phyloP scores from a whole-genome alignment of 2,329 filamentous ascomycete species.

The Gremmenia infestans region DNA sequence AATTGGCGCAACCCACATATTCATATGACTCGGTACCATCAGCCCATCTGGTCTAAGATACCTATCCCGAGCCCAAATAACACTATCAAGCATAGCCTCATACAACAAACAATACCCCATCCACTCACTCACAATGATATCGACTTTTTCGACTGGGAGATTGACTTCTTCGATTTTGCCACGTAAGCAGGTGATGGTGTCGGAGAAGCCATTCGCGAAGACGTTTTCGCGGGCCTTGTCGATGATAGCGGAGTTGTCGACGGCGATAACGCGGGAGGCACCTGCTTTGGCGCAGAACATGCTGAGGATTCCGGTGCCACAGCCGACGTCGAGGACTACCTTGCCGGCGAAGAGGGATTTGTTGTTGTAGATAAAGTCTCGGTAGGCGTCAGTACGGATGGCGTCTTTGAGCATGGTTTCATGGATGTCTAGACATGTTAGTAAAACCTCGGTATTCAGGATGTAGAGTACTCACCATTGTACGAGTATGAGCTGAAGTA shows the following conservation, averaged over 20 bases:
- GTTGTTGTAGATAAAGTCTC: conserved; percentile 91
- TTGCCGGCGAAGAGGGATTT: conserved; percentile 83
- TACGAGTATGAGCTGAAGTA: conserved; percentile 63
- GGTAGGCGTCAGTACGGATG: conserved; percentile 83
- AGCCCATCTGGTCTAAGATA: conserved; percentile 78
- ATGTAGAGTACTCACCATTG: conserved; percentile 47
- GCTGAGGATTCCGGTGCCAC: conserved; percentile 79
- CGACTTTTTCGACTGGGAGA: conserved; percentile 73
- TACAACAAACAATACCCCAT: conserved; percentile 95
- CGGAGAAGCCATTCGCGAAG: conserved; percentile 70
- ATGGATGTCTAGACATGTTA: conserved; percentile 65
- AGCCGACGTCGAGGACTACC: conserved; percentile 85
- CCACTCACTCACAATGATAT: conserved; percentile 96
- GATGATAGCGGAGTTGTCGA: conserved; percentile 90
- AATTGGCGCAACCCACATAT: conserved; percentile 76
- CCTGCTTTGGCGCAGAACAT: conserved; percentile 94
- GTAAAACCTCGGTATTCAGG: not conserved
- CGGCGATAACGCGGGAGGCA: conserved; percentile 79
- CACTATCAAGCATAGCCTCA: conserved; percentile 92
- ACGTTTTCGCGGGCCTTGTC: conserved; percentile 81
- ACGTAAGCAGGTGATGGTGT: conserved; percentile 71
- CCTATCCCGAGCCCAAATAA: conserved; percentile 80
- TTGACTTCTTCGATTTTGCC: conserved; percentile 85
- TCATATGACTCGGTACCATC: conserved; percentile 81
- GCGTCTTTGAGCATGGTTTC: conserved; percentile 93